These are phyloP conservation scores for Nothomitra cinnamomea DNA, from an alignment of 2,329 filamentous ascomycete genomes.

Conservation along the genomic window DNA sequence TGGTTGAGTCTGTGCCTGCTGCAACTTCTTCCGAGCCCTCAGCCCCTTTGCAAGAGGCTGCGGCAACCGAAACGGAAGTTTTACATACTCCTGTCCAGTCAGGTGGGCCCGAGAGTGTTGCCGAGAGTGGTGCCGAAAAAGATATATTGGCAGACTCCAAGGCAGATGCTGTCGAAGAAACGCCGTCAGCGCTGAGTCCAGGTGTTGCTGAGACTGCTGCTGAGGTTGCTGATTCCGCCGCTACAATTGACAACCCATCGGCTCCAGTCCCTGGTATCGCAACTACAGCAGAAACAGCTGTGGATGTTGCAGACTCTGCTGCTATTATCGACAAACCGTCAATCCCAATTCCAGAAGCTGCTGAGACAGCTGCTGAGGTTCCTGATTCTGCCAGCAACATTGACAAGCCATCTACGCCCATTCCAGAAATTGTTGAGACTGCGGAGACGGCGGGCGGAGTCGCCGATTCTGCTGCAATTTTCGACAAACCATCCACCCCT, in stretches of 20 bases:
- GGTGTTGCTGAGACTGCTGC: slow-evolving; percentile 27
- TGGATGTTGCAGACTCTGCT: slow-evolving; percentile 1
- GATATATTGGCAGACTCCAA: neutral
- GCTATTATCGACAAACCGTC: neutral
- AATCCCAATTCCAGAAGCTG: slow-evolving; percentile 9
- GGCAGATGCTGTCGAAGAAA: neutral
- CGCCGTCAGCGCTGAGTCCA: slow-evolving; percentile 22
- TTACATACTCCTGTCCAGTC: neutral
- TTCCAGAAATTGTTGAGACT: no score
- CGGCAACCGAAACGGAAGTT: slow-evolving; percentile 11
- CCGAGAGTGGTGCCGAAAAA: neutral
- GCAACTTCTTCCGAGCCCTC: neutral
- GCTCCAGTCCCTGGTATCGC: neutral
- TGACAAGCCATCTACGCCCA: no score
- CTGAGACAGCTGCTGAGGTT: slow-evolving; percentile 10
- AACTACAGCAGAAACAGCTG: neutral
- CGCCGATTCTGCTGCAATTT: neutral
- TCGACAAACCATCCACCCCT: neutral
- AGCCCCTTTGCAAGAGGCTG: neutral
- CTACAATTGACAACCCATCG: no score
- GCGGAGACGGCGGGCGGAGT: no score
- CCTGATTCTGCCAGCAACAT: no score
- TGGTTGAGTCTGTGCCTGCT: neutral
- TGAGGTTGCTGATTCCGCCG: slow-evolving; percentile 25
- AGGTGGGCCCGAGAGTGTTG: neutral